Conservation (phyloP, 1,284 basidiomycete species). For the Tilletia setariae region DNA sequence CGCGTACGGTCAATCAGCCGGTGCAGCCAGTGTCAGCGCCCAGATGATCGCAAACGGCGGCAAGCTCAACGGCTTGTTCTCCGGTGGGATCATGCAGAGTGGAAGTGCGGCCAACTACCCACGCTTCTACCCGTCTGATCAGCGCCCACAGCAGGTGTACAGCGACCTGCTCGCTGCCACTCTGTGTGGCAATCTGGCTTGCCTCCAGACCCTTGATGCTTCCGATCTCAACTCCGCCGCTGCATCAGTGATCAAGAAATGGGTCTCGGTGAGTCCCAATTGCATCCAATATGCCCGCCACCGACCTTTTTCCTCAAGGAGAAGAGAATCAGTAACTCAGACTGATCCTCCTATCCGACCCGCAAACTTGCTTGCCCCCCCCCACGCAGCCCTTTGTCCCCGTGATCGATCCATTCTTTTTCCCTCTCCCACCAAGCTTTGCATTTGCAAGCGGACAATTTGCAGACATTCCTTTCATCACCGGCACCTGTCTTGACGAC, state of each 20-base stretch:
- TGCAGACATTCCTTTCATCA: constrained; percentile 34
- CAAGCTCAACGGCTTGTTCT: constrained; percentile 28
- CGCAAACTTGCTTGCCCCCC: too few relatives aligned
- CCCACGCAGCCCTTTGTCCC: constrained; percentile 22
- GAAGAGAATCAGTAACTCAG: too few relatives aligned
- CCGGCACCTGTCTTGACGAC: constrained; percentile 34
- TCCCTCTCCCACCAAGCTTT: constrained; percentile 27
- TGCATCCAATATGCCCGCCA: background rate
- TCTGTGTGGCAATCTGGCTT: constrained; percentile 24
- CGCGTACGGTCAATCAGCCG: constrained; percentile 50
- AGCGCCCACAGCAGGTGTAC: constrained; percentile 25
- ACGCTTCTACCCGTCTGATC: constrained; percentile 24
- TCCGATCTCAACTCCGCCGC: background rate
- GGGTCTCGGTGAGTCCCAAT: background rate
- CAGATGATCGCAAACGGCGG: constrained; percentile 39
- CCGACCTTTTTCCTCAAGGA: constrained; percentile 21
- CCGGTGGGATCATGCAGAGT: constrained; percentile 37
- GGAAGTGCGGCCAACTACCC: constrained; percentile 25
- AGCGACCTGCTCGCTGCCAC: constrained; percentile 23
- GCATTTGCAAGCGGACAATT: constrained; percentile 28
- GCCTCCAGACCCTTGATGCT: constrained; percentile 25
- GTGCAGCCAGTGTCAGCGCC: constrained; percentile 34
- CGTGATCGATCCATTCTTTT: constrained; percentile 30
- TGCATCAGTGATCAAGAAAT: background rate
- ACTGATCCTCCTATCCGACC: too few relatives aligned